phyloP scores from a whole-genome alignment of 495 filamentous ascomycete genomes.

The Hypomontagnella submonticulosa region DNA sequence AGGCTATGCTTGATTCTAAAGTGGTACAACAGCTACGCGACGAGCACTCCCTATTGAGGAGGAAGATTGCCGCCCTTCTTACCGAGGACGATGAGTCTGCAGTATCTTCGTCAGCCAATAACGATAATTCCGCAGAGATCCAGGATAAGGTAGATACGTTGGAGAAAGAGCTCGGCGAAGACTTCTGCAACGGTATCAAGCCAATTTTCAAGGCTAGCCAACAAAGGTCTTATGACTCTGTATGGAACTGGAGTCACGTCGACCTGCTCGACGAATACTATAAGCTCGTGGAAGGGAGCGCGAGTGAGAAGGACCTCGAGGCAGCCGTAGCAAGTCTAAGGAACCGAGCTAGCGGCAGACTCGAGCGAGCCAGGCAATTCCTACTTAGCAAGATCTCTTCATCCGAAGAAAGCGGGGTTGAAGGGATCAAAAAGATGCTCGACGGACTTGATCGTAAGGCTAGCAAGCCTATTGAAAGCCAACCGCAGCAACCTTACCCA shows the following conservation, averaged over 20 bases:
- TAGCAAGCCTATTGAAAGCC: background rate
- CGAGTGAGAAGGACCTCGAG: constrained; percentile 67
- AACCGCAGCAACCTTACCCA: background rate
- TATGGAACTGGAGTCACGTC: constrained; percentile 92
- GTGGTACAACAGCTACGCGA: constrained; percentile 64
- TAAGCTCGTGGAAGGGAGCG: constrained; percentile 91
- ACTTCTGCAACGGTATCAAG: constrained; percentile 86
- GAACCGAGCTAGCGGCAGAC: constrained; percentile 24
- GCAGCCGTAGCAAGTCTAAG: constrained; percentile 16
- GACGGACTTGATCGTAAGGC: constrained; percentile 9
- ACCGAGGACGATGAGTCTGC: constrained; percentile 84
- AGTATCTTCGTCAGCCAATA: constrained; percentile 73
- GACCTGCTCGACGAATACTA: constrained; percentile 92
- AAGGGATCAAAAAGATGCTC: constrained; percentile 18
- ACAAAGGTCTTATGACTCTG: constrained; percentile 87
- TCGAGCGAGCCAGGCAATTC: constrained; percentile 31
- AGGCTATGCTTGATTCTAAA: constrained; percentile 86
- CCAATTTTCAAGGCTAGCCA: constrained; percentile 83
- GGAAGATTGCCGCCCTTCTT: constrained; percentile 86
- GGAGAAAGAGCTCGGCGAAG: constrained; percentile 85
- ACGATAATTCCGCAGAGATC: constrained; percentile 59
- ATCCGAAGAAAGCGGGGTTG: background rate
- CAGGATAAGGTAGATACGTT: constrained; percentile 86
- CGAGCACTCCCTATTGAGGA: constrained; percentile 71
- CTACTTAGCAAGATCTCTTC: constrained; percentile 25